Conservation (phyloP, 345 rosid genomes). For the Camelina hispida region DNA sequence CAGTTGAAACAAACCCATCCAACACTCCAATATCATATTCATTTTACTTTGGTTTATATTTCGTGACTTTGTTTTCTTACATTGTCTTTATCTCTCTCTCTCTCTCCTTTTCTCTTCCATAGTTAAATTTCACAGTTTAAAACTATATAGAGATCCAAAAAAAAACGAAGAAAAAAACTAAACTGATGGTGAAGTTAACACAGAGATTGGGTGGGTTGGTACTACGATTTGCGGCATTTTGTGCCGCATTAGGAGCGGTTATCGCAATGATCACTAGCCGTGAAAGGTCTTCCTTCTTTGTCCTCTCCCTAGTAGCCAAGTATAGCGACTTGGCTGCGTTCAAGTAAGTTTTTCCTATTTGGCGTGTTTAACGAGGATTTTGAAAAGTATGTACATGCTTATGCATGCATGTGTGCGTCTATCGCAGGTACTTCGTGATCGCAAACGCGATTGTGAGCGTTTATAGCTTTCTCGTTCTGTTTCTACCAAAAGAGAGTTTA, state of each 20-base stretch:
- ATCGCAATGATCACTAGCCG: conserved; percentile 82
- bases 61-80: conserved; percentile 38
- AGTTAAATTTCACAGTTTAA: background rate
- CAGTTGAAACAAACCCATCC: conserved; percentile 60
- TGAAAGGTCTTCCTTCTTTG: conserved; percentile 53
- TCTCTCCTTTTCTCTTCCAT: conserved; percentile 14
- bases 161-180: too few relatives aligned
- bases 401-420: conserved; percentile 1
- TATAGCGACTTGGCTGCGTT: conserved; percentile 72
- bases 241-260: conserved; percentile 62
- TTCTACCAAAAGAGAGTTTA: conserved; percentile 60
- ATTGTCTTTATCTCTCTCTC: background rate
- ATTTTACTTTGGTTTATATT: conserved; percentile 39
- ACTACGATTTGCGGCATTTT: conserved; percentile 63
- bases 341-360: conserved; percentile 53
- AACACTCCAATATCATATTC: conserved; percentile 40
- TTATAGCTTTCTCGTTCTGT: conserved; percentile 67
- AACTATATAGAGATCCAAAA: background rate
- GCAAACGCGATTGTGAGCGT: conserved; percentile 60
- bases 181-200: conserved; percentile 51
- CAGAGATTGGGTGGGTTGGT: conserved; percentile 55
- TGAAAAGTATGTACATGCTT: background rate
- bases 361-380: background rate
- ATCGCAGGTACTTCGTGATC: conserved; percentile 75
- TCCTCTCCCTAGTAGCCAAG: conserved; percentile 61